Percentiles rank a stretch among this genome's conserved stretches.
phyloP scores from a whole-genome alignment of 2,329 filamentous ascomycete genomes.

The Aspergillus spinulosporus region DNA sequence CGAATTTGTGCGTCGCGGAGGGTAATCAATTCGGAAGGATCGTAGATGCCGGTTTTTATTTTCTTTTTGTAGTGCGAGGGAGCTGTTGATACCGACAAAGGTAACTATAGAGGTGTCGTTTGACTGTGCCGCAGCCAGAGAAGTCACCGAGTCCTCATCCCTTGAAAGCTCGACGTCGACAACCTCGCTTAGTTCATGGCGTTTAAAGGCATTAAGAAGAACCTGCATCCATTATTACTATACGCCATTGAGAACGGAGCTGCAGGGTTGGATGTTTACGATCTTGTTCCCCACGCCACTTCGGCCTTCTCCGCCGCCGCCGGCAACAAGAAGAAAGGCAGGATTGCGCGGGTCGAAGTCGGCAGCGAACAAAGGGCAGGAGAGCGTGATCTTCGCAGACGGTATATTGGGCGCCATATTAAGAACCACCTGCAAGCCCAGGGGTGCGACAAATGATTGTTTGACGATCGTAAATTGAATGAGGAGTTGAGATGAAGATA shows the following conservation, averaged over 20 bases:
- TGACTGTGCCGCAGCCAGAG: slow-evolving; percentile 69
- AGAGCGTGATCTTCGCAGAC: slow-evolving; percentile 65
- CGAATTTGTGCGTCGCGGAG: slow-evolving; percentile 44
- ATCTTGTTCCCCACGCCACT: slow-evolving; percentile 87
- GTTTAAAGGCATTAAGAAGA: slow-evolving; percentile 68
- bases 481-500: slow-evolving; percentile 16
- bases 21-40: slow-evolving; percentile 65
- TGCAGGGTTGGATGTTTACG: slow-evolving; percentile 50
- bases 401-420: slow-evolving; percentile 43
- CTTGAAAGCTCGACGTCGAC: slow-evolving; percentile 76
- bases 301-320: slow-evolving; percentile 79
- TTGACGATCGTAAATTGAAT: slow-evolving; percentile 1
- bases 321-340: slow-evolving; percentile 74
- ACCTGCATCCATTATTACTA: slow-evolving; percentile 50
- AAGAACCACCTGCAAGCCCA: slow-evolving; percentile 7
- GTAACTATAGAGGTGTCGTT: slow-evolving; percentile 54
- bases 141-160: slow-evolving; percentile 87
- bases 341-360: slow-evolving; percentile 83
- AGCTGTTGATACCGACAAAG: slow-evolving; percentile 83
- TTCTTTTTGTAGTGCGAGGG: slow-evolving; percentile 66
- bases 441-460: slow-evolving; percentile 9
- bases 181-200: slow-evolving; percentile 62
- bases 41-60: slow-evolving; percentile 84
- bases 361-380: slow-evolving; percentile 82
- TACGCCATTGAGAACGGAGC: not conserved